Evolutionary conservation across 805 yeast species (phyloP).

Genomic region (Hanseniaspora hatyaiensis): DNA sequence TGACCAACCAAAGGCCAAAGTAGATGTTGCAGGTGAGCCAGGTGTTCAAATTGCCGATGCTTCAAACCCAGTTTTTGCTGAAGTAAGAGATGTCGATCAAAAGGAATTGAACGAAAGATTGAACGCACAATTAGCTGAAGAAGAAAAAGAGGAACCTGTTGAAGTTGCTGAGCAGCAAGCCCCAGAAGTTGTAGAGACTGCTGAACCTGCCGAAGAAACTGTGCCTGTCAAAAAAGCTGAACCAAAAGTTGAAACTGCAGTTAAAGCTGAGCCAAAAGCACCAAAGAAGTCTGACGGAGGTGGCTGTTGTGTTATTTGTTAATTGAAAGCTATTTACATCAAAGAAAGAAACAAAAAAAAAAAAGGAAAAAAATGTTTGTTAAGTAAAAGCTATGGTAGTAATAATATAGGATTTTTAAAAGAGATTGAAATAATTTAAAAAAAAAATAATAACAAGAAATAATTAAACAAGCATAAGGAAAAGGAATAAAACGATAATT

Average conservation of each 20-base stretch:
- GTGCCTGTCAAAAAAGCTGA: constrained; percentile 21
- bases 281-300: constrained; percentile 12
- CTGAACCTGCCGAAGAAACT: constrained; percentile 18
- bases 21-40: constrained; percentile 38
- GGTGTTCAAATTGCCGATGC: constrained; percentile 34
- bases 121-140: constrained; percentile 18
- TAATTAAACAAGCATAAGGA: too few relatives aligned
- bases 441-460: too few relatives aligned
- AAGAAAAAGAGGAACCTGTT: constrained; percentile 3
- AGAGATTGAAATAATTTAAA: too few relatives aligned
- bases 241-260: constrained; percentile 26
- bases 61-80: constrained; percentile 43
- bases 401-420: too few relatives aligned
- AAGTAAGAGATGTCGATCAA: constrained; percentile 45
- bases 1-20: constrained; percentile 15
- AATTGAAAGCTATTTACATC: too few relatives aligned
- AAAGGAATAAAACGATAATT: too few relatives aligned
- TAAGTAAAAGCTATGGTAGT: too few relatives aligned
- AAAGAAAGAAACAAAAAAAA: too few relatives aligned
- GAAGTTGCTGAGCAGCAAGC: constrained; percentile 15
- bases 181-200: constrained; percentile 20
- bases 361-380: too few relatives aligned
- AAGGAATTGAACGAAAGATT: constrained; percentile 43
- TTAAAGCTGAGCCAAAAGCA: constrained; percentile 21
- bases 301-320: constrained; percentile 13